phyloP scores from a whole-genome alignment of 805 yeast genomes.

The Hanseniaspora mollemarum region DNA sequence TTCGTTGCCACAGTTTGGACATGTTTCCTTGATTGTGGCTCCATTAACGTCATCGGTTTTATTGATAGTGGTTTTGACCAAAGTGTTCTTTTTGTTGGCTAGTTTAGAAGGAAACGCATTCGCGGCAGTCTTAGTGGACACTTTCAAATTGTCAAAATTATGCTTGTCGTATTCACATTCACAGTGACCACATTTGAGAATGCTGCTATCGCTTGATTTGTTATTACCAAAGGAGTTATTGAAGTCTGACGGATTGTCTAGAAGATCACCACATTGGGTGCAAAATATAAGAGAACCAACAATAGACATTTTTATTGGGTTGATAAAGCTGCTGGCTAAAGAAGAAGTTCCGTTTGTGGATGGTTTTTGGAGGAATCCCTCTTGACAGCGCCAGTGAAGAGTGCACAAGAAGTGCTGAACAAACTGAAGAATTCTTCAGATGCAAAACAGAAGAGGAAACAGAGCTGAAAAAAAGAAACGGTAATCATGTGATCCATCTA shows the following conservation, averaged over 20 bases:
- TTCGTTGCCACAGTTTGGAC: conserved; percentile 97
- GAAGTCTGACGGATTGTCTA: conserved; percentile 43
- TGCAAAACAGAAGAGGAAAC: no score
- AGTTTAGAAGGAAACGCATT: conserved; percentile 89
- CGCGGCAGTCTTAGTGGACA: conserved; percentile 75
- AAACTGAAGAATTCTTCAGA: no score
- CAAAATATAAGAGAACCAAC: conserved; percentile 95
- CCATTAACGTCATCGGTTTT: conserved; percentile 75
- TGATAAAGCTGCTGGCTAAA: neutral
- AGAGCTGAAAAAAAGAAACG: neutral
- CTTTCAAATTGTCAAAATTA: conserved; percentile 65
- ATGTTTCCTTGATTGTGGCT: conserved; percentile 91
- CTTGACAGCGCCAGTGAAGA: no score
- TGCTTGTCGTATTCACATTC: conserved; percentile 29
- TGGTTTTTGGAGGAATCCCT: no score
- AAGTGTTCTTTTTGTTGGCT: conserved; percentile 61
- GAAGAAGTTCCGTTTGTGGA: no score
- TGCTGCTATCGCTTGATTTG: conserved; percentile 25
- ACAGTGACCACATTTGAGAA: conserved; percentile 34
- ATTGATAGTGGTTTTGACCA: conserved; percentile 74
- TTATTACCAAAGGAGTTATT: conserved; percentile 29
- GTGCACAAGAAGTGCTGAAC: no score
- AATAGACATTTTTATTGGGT: conserved; percentile 80
- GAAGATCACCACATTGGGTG: conserved; percentile 78
- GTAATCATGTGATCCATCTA: no score